Conservation (phyloP, 2,329 filamentous ascomycete genomes). For the Xylaria hypoxylon region DNA sequence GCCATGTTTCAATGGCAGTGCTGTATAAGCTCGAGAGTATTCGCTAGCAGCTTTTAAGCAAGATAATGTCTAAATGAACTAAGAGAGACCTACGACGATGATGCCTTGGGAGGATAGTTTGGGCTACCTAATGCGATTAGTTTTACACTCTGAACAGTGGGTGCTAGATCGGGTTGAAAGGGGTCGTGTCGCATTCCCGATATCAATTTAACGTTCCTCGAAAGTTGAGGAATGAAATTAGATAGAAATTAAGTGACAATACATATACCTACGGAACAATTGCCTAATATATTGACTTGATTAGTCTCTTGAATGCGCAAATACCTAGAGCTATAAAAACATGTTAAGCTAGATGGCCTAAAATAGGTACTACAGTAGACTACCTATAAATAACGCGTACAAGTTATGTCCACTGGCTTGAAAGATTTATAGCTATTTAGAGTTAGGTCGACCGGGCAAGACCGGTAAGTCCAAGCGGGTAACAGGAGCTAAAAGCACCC, state of each 20-base stretch:
- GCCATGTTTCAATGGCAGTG: not conserved
- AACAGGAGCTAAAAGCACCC: conserved; percentile 4
- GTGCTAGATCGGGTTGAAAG: not conserved
- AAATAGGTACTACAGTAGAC: not conserved
- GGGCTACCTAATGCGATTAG: no score
- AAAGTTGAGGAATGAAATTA: no score
- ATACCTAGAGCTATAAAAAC: no score
- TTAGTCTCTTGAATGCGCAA: no score
- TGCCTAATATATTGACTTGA: no score
- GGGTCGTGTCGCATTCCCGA: not conserved
- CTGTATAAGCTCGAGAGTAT: not conserved
- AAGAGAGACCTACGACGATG: not conserved
- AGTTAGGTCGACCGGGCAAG: conserved; percentile 12
- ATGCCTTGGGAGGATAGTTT: not conserved
- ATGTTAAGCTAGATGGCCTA: not conserved
- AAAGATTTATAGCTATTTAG: not conserved
- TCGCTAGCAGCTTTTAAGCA: not conserved
- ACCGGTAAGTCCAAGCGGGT: conserved; percentile 8
- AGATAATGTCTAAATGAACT: not conserved
- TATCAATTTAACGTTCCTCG: not conserved
- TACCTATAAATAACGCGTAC: not conserved
- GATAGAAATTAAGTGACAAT: no score
- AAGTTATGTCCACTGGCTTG: not conserved
- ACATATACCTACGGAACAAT: no score
- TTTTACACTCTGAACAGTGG: not conserved